A percentile compares a stretch with the other conserved stretches of the same genome.
Conservation (phyloP, 2,329 filamentous ascomycete species). For the Akanthomyces lecanii region DNA sequence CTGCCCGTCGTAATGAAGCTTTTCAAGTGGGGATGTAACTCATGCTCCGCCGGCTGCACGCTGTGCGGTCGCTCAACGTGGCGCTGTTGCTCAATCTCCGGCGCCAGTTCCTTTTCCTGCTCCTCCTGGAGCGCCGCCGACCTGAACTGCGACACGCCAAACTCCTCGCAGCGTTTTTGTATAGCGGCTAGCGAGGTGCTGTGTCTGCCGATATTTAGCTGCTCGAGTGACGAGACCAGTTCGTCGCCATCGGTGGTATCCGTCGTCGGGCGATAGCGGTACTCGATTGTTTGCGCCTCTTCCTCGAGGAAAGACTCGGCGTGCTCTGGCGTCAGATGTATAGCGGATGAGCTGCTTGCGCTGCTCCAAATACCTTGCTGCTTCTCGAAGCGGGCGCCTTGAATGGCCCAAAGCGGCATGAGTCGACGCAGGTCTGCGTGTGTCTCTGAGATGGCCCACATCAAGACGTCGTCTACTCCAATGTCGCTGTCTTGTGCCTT, state of each 20-base stretch:
- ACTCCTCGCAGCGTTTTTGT: neutral
- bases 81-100: constrained; percentile 58
- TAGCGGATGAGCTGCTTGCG: neutral
- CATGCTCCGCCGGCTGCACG: constrained; percentile 38
- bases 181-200: neutral
- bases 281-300: neutral
- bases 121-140: constrained; percentile 44
- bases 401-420: constrained; percentile 57
- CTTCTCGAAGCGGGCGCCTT: constrained; percentile 49
- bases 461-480: constrained; percentile 48
- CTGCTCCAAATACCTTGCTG: constrained; percentile 36
- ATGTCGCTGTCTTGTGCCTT: constrained; percentile 29
- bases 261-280: neutral
- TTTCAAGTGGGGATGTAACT: constrained; percentile 31
- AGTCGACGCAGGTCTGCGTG: constrained; percentile 43
- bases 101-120: constrained; percentile 63
- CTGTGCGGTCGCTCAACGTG: constrained; percentile 46
- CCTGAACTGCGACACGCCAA: neutral
- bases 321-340: neutral
- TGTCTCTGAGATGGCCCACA: constrained; percentile 57
- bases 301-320: constrained; percentile 1
- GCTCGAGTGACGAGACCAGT: neutral
- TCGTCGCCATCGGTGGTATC: neutral
- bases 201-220: neutral
- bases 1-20: neutral